Conservation (phyloP, 345 rosid genomes). For the Passiflora organensis region DNA sequence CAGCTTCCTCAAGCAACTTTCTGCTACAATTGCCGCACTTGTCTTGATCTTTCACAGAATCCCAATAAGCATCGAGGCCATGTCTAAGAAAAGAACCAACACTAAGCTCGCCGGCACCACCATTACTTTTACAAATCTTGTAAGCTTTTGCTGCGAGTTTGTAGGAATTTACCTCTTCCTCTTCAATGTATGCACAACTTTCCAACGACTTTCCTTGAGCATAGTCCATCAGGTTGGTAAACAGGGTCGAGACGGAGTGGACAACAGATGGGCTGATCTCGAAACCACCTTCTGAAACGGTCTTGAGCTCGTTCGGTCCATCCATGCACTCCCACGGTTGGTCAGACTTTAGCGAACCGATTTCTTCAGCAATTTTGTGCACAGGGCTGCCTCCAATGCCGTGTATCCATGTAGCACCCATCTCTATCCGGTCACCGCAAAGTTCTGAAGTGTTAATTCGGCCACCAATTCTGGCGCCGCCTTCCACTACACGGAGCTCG, state of each 20-base stretch:
- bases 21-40: conserved; percentile 47
- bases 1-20: conserved; percentile 58
- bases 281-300: conserved; percentile 74
- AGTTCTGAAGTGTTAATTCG: conserved; percentile 88
- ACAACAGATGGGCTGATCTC: conserved; percentile 44
- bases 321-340: conserved; percentile 98
- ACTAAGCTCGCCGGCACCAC: conserved; percentile 38
- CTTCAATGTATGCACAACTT: conserved; percentile 11
- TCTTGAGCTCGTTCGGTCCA: conserved; percentile 47
- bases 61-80: conserved; percentile 60
- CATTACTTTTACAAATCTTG: conserved; percentile 32
- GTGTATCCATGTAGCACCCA: conserved; percentile 99
- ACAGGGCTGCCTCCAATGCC: conserved; percentile 94
- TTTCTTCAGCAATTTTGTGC: conserved; percentile 60
- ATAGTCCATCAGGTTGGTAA: conserved; percentile 70
- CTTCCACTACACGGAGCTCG: conserved; percentile 81
- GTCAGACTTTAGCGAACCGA: conserved; percentile 56
- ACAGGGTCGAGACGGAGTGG: conserved; percentile 51
- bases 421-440: conserved; percentile 82
- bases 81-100: conserved; percentile 57
- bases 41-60: conserved; percentile 23
- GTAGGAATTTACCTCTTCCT: conserved; percentile 27
- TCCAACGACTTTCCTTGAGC: conserved; percentile 54
- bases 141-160: conserved; percentile 37
- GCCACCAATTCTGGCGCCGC: conserved; percentile 86